Base-by-base conservation (phyloP, 805 yeast genomes). In the Hanseniaspora lachancei region DNA sequence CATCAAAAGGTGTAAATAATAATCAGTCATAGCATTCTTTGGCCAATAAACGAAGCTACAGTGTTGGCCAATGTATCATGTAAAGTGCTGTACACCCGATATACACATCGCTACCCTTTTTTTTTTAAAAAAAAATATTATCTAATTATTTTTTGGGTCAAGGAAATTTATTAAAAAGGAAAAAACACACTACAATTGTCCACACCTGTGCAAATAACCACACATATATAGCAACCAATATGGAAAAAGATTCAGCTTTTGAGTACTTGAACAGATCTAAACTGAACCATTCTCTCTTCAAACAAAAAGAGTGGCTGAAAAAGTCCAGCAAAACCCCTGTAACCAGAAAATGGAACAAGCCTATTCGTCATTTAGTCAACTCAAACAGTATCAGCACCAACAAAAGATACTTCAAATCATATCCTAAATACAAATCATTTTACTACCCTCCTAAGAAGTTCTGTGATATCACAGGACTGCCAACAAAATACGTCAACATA, bases 381-480 rank as follows among this genome's bases (percentile, higher is more conserved):
- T 21, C 32, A 20, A 44, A 34, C 16, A 50, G 35, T 24, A 29
- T 36, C 10, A 23, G 68, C 76, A 40, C 72, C 80, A 60, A 69
- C 81, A 53, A 72, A 75, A 52, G 66, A 77, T 3, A 72, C 81
- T 1, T 73, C 75, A 47, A 61, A 66, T 51, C 64, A 72, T 34
- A 65, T 73, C 49, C 63, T 68, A 12, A 59, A 62, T 44, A 63
- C 72, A 5, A 57, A 20, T 42, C 49, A 2, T 51, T 15, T 27
- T 51, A 51, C 29, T 44, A 73, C 59, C 97, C 97, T 0, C 71
- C 75, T 18, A 87, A 84, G 70, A 83, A 81, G 60, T 89, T 88
- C 69, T 91, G 98, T 68, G 98, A 93, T 65, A 81, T 91, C 49
- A 91, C 97, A 0, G 98, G 98, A 0, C 72, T 91, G 21, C 82